phyloP scores from a whole-genome alignment of 2,329 filamentous ascomycete species.

The Aspergillus novoparasiticus region DNA sequence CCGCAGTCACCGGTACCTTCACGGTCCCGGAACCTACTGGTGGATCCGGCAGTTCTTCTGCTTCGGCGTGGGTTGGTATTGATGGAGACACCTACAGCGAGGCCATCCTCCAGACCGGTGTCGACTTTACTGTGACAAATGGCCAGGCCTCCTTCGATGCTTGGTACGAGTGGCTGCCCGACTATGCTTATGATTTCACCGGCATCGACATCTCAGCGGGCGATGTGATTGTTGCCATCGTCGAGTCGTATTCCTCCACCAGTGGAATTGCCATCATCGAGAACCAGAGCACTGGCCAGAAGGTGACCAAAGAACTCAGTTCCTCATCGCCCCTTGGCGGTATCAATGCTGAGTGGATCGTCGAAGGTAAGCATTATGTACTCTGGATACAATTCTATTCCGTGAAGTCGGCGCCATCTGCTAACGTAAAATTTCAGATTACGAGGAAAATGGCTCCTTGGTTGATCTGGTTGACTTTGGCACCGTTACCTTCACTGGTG shows the following conservation, averaged over 20 bases:
- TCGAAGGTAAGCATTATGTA: slow-evolving; percentile 8
- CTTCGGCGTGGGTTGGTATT: slow-evolving; percentile 62
- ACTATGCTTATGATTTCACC: slow-evolving; percentile 56
- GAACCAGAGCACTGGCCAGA: slow-evolving; percentile 55
- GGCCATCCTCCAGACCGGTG: slow-evolving; percentile 59
- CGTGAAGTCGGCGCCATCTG: neutral
- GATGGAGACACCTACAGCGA: slow-evolving; percentile 59
- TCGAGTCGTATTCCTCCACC: slow-evolving; percentile 44
- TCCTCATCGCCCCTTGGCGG: slow-evolving; percentile 46
- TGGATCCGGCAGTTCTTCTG: slow-evolving; percentile 19
- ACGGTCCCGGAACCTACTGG: neutral
- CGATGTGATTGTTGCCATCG: slow-evolving; percentile 45
- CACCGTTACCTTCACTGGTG: slow-evolving; percentile 49
- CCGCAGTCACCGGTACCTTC: neutral
- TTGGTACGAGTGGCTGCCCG: slow-evolving; percentile 64
- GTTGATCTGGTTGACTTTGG: slow-evolving; percentile 53
- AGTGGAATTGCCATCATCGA: slow-evolving; percentile 50
- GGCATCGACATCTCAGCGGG: slow-evolving; percentile 49
- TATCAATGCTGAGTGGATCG: slow-evolving; percentile 64
- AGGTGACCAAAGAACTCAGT: slow-evolving; percentile 39
- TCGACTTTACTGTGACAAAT: slow-evolving; percentile 55
- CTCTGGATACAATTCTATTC: neutral
- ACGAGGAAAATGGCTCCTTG: slow-evolving; percentile 37
- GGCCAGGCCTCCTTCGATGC: slow-evolving; percentile 51
- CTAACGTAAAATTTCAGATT: slow-evolving; percentile 35